Percentiles rank a stretch among this genome's conserved stretches.
Evolutionary conservation across 495 filamentous ascomycete genomes (phyloP).

Genomic region (Evansstolkia leycettana): DNA sequence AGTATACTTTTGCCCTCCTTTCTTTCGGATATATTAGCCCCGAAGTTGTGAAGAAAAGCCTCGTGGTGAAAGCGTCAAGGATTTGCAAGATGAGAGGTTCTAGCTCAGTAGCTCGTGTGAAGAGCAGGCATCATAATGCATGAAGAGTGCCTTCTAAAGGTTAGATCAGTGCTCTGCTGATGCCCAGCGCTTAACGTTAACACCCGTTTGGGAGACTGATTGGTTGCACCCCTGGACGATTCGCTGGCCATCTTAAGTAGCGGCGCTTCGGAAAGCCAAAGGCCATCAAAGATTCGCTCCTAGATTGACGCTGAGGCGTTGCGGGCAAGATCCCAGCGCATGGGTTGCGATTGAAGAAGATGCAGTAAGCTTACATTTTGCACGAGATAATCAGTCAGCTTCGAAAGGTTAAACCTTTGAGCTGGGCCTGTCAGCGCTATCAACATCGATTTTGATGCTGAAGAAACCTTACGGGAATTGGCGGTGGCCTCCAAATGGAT

Average conservation of each 20-base stretch:
- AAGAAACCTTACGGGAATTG: too few species aligned
- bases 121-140: constrained; percentile 9
- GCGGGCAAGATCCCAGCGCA: background rate
- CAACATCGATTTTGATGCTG: too few species aligned
- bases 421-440: too few species aligned
- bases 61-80: constrained; percentile 8
- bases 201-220: constrained; percentile 6
- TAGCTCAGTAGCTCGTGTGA: constrained; percentile 8
- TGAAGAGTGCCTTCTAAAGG: constrained; percentile 5
- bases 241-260: background rate
- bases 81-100: constrained; percentile 15
- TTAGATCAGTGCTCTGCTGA: background rate
- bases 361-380: too few species aligned
- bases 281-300: background rate
- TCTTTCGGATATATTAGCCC: background rate
- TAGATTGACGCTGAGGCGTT: background rate
- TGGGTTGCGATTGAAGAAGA: too few species aligned
- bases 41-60: constrained; percentile 1
- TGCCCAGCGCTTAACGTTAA: constrained; percentile 13
- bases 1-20: background rate
- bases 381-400: too few species aligned
- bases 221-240: constrained; percentile 2
- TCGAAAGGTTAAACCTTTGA: too few species aligned
- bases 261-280: constrained; percentile 1
- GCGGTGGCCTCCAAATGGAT: too few species aligned